Base-by-base conservation (phyloP, 345 rosid species). In the Dimocarpus longan region DNA sequence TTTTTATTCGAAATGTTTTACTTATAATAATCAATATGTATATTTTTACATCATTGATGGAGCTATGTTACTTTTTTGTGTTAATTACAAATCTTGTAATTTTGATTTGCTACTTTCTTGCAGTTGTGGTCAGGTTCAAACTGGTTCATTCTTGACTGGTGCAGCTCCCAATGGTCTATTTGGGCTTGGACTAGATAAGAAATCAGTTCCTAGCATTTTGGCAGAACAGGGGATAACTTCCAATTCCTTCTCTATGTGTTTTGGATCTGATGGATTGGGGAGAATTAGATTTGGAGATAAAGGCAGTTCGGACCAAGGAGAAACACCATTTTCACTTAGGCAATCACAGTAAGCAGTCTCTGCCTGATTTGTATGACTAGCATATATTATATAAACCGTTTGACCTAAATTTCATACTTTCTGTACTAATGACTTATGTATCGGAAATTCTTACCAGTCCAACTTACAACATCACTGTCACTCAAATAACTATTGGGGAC, bases 141-240 rank as follows among this genome's bases (percentile, higher is more conserved):
- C 97, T 2, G 99, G 99, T 83, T 88, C 91, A 5, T 96, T 96
- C 84, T 81, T 94, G 82, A 77, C 86, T 59, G 92, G 95, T 68
- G 99, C 93, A 19, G 99, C 99, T 78, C 97, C 95, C 32, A 97
- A 97, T 81, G 99, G 99, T 69, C 93, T 97, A 63, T 91, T 94
- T 70, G 99, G 99, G 37, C 98, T 97, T 77, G 99, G 99, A 46
- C 87, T 94, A 88, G 88, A 82, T 70, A 89, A 86, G 68, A 39
- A 84, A 56, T 94, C 99, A 2, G 98, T 97, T 81, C 99, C 98
- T 9, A 97, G 95, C 83, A 86, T 90, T 70, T 89, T 97, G 81
- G 98, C 98, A 5, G 84, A 87, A 59, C 79, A 87, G 76, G 95
- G 97, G 39, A 37, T 84, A 54, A 79, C 88, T 70, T 79, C 95